Evolutionary conservation across 495 filamentous ascomycete genomes (phyloP).

Genomic region (Hypoxylon fragiforme): DNA sequence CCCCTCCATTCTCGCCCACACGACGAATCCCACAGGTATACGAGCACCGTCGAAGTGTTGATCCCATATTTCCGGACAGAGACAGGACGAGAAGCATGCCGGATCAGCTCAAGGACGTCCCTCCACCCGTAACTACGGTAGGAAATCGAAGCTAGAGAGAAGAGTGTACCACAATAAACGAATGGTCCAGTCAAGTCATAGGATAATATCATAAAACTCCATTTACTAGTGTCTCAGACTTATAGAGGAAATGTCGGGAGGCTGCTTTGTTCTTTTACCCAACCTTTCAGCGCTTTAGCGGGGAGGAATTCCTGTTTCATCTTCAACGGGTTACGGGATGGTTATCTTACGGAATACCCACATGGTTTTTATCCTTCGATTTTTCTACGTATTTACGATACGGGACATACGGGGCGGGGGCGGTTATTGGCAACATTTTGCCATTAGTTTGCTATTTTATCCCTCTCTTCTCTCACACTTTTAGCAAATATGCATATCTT

Average conservation of each 20-base stretch:
- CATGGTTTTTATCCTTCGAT: slow-evolving; percentile 8
- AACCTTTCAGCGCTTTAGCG: slow-evolving; percentile 6
- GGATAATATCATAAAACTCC: slow-evolving; percentile 7
- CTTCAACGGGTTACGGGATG: slow-evolving; percentile 14
- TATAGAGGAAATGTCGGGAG: slow-evolving; percentile 18
- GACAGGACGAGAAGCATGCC: slow-evolving; percentile 36
- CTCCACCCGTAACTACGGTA: slow-evolving; percentile 37
- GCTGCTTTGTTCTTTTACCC: slow-evolving; percentile 10
- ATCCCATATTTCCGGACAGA: slow-evolving; percentile 39
- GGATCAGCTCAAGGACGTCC: slow-evolving; percentile 30
- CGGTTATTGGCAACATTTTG: slow-evolving; percentile 16
- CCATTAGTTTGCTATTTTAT: slow-evolving; percentile 8
- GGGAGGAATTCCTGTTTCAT: slow-evolving; percentile 11
- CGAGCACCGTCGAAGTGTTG: slow-evolving; percentile 31
- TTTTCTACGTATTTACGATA: too few species aligned
- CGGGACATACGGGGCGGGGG: too few species aligned
- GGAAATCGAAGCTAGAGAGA: slow-evolving; percentile 33
- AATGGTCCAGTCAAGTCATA: slow-evolving; percentile 15
- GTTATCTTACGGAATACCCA: slow-evolving; percentile 29
- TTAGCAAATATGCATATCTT: slow-evolving; percentile 4
- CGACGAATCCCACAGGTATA: slow-evolving; percentile 30
- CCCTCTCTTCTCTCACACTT: slow-evolving; percentile 3
- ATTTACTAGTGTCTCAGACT: slow-evolving; percentile 7
- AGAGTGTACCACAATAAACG: slow-evolving; percentile 20
- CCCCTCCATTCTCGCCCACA: slow-evolving; percentile 31